A percentile compares a stretch with the other conserved stretches of the same genome.
These are phyloP conservation scores for Nadsonia starkeyi-henricii DNA, from an alignment of 1,139 yeast genomes.

Conservation along the genomic window DNA sequence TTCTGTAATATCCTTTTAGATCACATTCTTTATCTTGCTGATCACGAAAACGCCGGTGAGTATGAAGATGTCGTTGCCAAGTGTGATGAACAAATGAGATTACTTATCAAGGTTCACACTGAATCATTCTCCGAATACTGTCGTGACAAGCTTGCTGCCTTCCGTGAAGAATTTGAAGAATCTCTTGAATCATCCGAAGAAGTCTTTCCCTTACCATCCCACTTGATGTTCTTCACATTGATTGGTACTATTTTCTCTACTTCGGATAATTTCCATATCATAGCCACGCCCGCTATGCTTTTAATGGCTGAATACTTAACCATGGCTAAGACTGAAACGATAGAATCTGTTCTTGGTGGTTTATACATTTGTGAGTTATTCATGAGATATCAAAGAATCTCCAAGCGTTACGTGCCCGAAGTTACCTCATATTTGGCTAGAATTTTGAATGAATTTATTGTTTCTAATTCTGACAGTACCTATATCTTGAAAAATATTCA, in stretches of 20 bases:
- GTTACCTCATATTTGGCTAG: constrained; percentile 36
- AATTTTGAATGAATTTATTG: constrained; percentile 1
- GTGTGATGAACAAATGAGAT: constrained; percentile 27
- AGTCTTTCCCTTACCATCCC: not conserved
- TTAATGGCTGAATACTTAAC: constrained; percentile 60
- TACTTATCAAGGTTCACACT: constrained; percentile 52
- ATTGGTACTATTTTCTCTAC: constrained; percentile 77
- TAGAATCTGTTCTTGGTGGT: constrained; percentile 34
- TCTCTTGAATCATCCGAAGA: constrained; percentile 10
- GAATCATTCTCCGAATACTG: constrained; percentile 45
- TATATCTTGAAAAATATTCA: not conserved
- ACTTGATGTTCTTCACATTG: constrained; percentile 52
- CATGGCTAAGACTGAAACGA: constrained; percentile 28
- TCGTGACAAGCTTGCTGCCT: constrained; percentile 31
- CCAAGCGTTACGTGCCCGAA: constrained; percentile 79
- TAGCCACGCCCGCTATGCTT: constrained; percentile 72
- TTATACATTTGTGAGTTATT: constrained; percentile 51
- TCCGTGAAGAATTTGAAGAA: constrained; percentile 2
- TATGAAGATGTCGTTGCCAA: constrained; percentile 30
- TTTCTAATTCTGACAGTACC: not conserved
- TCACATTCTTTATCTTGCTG: constrained; percentile 42
- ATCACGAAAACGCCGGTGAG: constrained; percentile 20
- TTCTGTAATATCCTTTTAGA: constrained; percentile 55
- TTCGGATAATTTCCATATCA: constrained; percentile 88
- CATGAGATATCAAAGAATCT: constrained; percentile 58